phyloP scores from a whole-genome alignment of 768 basidiomycete genomes.

The Lactarius sanguifluus region DNA sequence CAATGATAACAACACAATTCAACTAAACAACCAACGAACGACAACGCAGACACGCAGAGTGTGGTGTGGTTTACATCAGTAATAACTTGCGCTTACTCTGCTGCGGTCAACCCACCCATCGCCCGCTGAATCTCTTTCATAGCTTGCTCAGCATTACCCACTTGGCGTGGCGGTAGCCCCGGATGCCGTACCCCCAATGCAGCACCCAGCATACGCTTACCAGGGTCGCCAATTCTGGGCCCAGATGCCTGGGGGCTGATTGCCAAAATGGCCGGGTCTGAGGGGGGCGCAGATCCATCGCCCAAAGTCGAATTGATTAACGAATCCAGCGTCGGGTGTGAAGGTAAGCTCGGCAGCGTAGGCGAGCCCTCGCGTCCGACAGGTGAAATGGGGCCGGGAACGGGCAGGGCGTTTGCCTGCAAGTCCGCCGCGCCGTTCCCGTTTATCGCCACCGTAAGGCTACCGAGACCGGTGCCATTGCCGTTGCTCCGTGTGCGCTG shows the following conservation, averaged over 20 bases:
- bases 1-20: slow-evolving; percentile 4
- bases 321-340: slow-evolving; percentile 81
- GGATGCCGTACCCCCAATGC: slow-evolving; percentile 85
- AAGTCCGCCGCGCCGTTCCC: slow-evolving; percentile 29
- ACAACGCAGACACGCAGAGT: background rate
- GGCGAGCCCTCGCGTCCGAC: slow-evolving; percentile 59
- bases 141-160: slow-evolving; percentile 49
- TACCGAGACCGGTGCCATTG: slow-evolving; percentile 37
- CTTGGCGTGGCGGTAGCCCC: slow-evolving; percentile 56
- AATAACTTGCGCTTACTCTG: slow-evolving; percentile 51
- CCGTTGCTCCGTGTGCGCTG: slow-evolving; percentile 41
- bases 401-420: slow-evolving; percentile 13
- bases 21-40: slow-evolving; percentile 1
- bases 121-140: slow-evolving; percentile 72
- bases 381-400: slow-evolving; percentile 28
- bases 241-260: slow-evolving; percentile 49
- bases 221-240: slow-evolving; percentile 86
- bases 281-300: slow-evolving; percentile 49
- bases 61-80: background rate
- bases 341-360: slow-evolving; percentile 75
- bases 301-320: slow-evolving; percentile 76
- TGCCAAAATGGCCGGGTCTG: slow-evolving; percentile 70
- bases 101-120: slow-evolving; percentile 71
- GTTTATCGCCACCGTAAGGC: slow-evolving; percentile 34
- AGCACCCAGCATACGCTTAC: slow-evolving; percentile 85